A percentile compares a stretch with the other conserved stretches of the same genome.
These are phyloP conservation scores for Glycine tomentella DNA, from an alignment of 306 rosid genomes.

Conservation along the genomic window DNA sequence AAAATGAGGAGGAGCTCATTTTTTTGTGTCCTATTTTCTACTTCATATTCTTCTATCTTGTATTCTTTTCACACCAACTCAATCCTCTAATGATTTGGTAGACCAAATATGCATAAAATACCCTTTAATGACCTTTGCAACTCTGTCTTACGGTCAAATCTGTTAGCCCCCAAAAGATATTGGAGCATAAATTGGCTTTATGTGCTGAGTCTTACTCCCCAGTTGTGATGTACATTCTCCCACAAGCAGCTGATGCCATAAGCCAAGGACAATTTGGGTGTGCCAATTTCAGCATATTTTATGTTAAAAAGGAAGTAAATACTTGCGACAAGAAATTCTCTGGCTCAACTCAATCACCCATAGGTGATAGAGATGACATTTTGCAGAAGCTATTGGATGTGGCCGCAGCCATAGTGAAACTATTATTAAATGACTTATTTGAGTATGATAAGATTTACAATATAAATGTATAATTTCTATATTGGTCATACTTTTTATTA, in stretches of 20 bases:
- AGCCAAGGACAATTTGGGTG: conserved; percentile 64
- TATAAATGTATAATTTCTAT: too few species aligned
- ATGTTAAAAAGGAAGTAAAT: conserved; percentile 69
- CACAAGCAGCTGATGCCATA: conserved; percentile 83
- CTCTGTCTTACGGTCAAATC: conserved; percentile 56
- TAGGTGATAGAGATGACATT: conserved; percentile 61
- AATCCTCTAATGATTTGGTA: conserved; percentile 50
- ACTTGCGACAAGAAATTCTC: conserved; percentile 72
- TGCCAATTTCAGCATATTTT: conserved; percentile 70
- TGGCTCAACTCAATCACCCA: conserved; percentile 50
- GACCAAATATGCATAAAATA: conserved; percentile 60
- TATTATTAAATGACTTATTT: conserved; percentile 56
- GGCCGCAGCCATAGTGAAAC: conserved; percentile 66
- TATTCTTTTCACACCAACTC: conserved; percentile 41
- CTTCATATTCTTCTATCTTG: conserved; percentile 41
- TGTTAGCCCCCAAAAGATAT: conserved; percentile 42
- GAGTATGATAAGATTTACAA: too few species aligned
- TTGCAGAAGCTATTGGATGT: conserved; percentile 64
- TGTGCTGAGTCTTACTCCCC: conserved; percentile 85
- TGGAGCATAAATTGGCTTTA: conserved; percentile 71
- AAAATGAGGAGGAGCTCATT: conserved; percentile 47
- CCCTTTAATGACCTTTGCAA: conserved; percentile 63
- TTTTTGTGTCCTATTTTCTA: conserved; percentile 7
- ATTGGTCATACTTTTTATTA: too few species aligned
- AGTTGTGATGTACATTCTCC: conserved; percentile 73